Evolutionary conservation across 345 rosid species (phyloP).

Genomic region (Clarkia xantiana): DNA sequence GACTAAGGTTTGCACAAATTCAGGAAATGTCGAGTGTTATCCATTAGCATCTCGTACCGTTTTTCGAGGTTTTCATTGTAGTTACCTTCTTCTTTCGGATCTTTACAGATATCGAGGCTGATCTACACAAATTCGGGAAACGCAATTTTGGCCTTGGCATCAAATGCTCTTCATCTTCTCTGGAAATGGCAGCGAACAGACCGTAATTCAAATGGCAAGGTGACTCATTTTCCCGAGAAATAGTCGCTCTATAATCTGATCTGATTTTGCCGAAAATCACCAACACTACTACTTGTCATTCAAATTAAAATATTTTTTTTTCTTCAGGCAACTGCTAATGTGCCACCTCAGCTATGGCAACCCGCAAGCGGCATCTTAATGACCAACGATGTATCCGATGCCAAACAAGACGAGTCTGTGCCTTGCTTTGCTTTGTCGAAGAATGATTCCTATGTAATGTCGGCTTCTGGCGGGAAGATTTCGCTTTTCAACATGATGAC

Average conservation of each 20-base stretch:
- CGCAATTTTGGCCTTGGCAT: constrained; percentile 74
- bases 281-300: too few species aligned
- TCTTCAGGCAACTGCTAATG: constrained; percentile 52
- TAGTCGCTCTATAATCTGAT: neutral
- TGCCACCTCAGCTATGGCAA: constrained; percentile 73
- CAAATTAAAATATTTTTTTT: too few species aligned
- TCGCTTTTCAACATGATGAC: constrained; percentile 89
- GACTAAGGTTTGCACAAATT: constrained; percentile 47
- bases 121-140: constrained; percentile 71
- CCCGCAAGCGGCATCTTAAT: constrained; percentile 80
- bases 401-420: constrained; percentile 58
- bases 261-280: too few species aligned
- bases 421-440: constrained; percentile 91
- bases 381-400: constrained; percentile 61
- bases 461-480: constrained; percentile 83
- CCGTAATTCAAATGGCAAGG: constrained; percentile 75
- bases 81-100: neutral
- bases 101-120: constrained; percentile 57
- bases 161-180: constrained; percentile 54
- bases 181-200: constrained; percentile 71
- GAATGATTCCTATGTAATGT: constrained; percentile 82
- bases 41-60: neutral
- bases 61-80: constrained; percentile 1
- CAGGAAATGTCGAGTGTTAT: neutral
- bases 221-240: constrained; percentile 5